Evolutionary conservation across 768 basidiomycete genomes (phyloP).

Genomic region (Lentinula lateritia): DNA sequence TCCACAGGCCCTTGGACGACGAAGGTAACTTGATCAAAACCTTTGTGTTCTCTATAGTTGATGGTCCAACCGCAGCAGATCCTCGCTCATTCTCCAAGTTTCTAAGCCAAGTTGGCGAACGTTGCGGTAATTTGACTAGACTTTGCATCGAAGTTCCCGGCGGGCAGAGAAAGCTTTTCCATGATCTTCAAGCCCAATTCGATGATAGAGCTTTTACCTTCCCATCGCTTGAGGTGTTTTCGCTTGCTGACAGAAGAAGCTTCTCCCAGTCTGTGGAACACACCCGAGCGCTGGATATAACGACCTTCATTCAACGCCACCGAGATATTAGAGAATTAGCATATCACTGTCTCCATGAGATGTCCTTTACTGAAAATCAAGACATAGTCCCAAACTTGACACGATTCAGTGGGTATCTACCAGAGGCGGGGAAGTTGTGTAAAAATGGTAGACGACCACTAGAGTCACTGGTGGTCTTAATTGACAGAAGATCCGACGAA

Average conservation of each 20-base stretch:
- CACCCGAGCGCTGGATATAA: not conserved
- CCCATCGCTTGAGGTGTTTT: not conserved
- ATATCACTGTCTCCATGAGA: not conserved
- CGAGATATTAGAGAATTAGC: not conserved
- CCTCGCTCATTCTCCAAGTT: not conserved
- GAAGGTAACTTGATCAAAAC: not conserved
- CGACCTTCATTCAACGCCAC: not conserved
- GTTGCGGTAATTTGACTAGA: not conserved
- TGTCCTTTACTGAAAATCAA: not conserved
- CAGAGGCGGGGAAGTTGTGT: not conserved
- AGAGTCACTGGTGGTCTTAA: not conserved
- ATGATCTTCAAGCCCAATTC: not conserved
- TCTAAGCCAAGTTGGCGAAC: not conserved
- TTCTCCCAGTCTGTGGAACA: not conserved
- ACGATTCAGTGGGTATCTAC: not conserved
- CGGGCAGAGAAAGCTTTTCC: not conserved
- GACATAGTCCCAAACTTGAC: not conserved
- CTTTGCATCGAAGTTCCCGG: not conserved
- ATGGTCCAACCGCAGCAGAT: not conserved
- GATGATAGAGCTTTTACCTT: not conserved
- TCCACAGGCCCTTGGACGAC: not conserved
- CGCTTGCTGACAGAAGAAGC: not conserved
- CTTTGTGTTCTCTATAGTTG: not conserved
- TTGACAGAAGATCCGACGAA: not conserved
- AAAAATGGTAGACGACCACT: not conserved